Base-by-base conservation (phyloP, 1,284 basidiomycete genomes). In the Quambalaria eucalypti region DNA sequence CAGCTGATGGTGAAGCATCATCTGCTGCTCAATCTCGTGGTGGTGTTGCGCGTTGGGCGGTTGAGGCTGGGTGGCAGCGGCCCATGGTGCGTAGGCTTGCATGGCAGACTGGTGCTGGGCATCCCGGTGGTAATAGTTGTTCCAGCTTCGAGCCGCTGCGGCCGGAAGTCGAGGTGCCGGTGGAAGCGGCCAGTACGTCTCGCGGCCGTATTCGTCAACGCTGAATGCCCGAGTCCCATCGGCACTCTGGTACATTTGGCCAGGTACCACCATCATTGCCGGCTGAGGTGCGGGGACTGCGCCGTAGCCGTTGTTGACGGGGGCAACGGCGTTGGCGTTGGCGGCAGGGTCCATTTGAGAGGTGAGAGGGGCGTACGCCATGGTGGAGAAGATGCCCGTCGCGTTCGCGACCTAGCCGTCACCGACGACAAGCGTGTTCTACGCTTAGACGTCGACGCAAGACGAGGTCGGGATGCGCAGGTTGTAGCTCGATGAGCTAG, bases 81-180 rank as follows among this genome's bases (percentile, higher is more conserved):
- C 23, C 21, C 51, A 52, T 52, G n/a, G n/a, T 14, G 36, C 16
- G 5, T 21, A 50, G 28, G 19, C 8, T 19, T 16, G 44, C 26
- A 25, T 16, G 19, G 30, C 47, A 38, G 25, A 44, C 30, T n/a
- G 21, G 25, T 33, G 26, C 52, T 8, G 9, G 23, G 47, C 25
- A 36, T 50, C 16, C n/a, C n/a, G n/a, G n/a, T n/a, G n/a, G n/a
- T n/a, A n/a, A n/a, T n/a, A n/a, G n/a, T n/a, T n/a, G 29, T 36
- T 26, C 14, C 50, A 33, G 7, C 50, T 33, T 25, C 53, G 42
- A 31, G 55, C 50, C 4, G 55, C 55, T n/a, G 55, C 55, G 6
- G 40, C 51, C 16, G 55, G 7, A 26, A 56, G 44, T 12, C 51
- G 26, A 12, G 55, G 55, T 8, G 55, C 55, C 21, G 56, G 55